Evolutionary conservation across 1,284 basidiomycete genomes (phyloP).

Genomic region (Entoloma clypeatum): DNA sequence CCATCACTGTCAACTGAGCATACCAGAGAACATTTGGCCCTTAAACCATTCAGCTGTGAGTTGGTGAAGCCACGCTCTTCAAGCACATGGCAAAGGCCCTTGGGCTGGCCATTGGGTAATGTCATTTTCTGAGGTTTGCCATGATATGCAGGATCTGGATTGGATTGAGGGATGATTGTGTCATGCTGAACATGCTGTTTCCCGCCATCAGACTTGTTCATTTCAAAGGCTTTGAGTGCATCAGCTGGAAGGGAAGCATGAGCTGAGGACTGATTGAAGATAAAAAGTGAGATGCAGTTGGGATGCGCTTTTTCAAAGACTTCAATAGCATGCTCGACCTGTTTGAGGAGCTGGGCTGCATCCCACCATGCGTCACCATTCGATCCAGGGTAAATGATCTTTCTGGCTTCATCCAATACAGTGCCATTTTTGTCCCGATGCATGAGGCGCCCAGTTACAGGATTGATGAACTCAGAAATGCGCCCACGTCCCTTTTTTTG

Average conservation of each 20-base stretch:
- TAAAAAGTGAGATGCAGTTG: conserved; percentile 23
- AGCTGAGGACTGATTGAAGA: conserved; percentile 32
- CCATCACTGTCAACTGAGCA: no score
- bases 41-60: no score
- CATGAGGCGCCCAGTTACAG: conserved; percentile 11
- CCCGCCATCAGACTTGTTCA: conserved; percentile 30
- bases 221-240: conserved; percentile 29
- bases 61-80: no score
- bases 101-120: no score
- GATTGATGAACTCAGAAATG: conserved; percentile 16
- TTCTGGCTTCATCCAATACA: conserved; percentile 14
- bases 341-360: conserved; percentile 19
- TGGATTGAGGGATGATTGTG: no score
- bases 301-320: conserved; percentile 25
- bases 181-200: conserved; percentile 26
- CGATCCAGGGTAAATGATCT: conserved; percentile 21
- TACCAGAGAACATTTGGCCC: no score
- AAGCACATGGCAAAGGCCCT: no score
- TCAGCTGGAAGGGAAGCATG: conserved; percentile 25
- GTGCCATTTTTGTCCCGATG: conserved; percentile 8
- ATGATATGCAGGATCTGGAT: no score
- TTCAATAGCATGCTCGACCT: conserved; percentile 23
- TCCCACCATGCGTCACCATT: conserved; percentile 24
- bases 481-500: conserved; percentile 9
- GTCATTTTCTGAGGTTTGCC: no score